Conservation (phyloP, 371 early-diverging fungal species). For the Catenaria anguillulae region DNA sequence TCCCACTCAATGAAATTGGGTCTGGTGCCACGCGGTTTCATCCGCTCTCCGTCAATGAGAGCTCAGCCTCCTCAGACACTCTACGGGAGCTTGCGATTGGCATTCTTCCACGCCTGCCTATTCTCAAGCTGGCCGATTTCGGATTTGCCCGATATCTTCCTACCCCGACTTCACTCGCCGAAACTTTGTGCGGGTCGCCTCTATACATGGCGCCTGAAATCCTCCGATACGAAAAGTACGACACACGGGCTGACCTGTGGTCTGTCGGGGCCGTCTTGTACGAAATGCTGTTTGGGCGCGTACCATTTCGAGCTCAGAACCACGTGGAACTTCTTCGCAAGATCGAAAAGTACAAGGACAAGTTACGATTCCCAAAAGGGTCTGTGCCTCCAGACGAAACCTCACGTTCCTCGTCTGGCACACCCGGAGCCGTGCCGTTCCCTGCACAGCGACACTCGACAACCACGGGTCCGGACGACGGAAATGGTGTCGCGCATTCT, state of each 20-base stretch:
- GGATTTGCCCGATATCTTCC: slow-evolving; percentile 86
- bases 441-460: too few relatives aligned
- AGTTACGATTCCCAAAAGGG: slow-evolving; percentile 74
- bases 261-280: slow-evolving; percentile 87
- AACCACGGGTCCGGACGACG: not conserved
- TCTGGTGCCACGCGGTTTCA: too few relatives aligned
- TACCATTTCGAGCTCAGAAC: slow-evolving; percentile 84
- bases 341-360: slow-evolving; percentile 67
- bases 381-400: not conserved
- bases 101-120: slow-evolving; percentile 28
- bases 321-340: slow-evolving; percentile 75
- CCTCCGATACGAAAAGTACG: slow-evolving; percentile 75
- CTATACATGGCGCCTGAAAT: slow-evolving; percentile 97
- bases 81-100: not conserved
- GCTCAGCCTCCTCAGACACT: too few relatives aligned
- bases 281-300: slow-evolving; percentile 78
- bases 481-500: not conserved
- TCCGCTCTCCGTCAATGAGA: too few relatives aligned
- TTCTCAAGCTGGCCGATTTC: slow-evolving; percentile 87
- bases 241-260: slow-evolving; percentile 93
- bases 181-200: slow-evolving; percentile 89
- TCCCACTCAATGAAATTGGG: too few relatives aligned
- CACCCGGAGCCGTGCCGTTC: not conserved
- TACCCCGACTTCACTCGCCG: slow-evolving; percentile 56
- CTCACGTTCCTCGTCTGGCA: slow-evolving; percentile 8